Evolutionary conservation across 345 rosid species (phyloP).

Genomic region (Salix caprea): DNA sequence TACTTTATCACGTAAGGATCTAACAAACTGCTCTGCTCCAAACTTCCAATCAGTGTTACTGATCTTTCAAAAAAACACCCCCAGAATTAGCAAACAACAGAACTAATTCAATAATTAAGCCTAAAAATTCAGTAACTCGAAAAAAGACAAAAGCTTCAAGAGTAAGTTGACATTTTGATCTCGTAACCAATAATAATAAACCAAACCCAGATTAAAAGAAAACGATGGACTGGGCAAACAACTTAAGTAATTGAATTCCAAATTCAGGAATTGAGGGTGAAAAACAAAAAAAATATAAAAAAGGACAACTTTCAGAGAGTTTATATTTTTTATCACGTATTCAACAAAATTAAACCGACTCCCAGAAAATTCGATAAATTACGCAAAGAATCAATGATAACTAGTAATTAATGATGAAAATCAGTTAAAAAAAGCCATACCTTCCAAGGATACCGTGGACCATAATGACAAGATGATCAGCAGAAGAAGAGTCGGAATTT

Average conservation of each 20-base stretch:
- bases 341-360: background rate
- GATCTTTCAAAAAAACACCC: constrained; percentile 21
- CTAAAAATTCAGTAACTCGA: background rate
- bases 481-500: constrained; percentile 52
- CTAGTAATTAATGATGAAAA: background rate
- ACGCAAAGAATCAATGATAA: background rate
- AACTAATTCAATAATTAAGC: background rate
- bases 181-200: background rate
- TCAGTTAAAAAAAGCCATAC: constrained; percentile 15
- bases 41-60: constrained; percentile 92
- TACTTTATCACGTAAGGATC: constrained; percentile 65
- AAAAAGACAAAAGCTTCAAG: background rate
- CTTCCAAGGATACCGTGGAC: constrained; percentile 98
- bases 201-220: background rate
- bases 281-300: background rate
- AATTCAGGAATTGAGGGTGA: background rate
- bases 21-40: constrained; percentile 84
- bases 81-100: background rate
- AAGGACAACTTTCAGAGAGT: background rate
- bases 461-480: constrained; percentile 95
- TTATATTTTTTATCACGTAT: background rate
- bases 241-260: background rate
- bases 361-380: background rate
- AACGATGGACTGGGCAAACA: background rate
- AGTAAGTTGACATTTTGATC: background rate